Evolutionary conservation across 805 yeast species (phyloP), one percentile per base, ranked within the genome.

Genomic region (Scheffersomyces spartinae): DNA sequence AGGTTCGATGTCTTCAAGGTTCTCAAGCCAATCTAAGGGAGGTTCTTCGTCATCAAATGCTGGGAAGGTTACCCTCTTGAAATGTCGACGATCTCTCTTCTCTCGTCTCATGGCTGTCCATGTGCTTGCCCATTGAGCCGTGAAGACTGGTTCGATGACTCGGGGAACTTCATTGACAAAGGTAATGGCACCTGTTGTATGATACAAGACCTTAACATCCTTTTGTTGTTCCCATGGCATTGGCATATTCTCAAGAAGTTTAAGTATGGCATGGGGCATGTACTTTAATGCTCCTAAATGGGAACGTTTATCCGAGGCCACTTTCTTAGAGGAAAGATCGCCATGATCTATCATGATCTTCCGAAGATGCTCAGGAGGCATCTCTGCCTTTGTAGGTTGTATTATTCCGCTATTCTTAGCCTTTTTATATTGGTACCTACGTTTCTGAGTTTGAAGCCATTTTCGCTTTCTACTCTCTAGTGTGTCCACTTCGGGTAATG

Each of bases 21-120:
- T 78, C 29, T 84, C 93, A n/a, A 73, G 42, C 74, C 82, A 91
- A 29, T 76, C 70, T 17, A 86, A 44, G 1, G 94, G 93, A 0
- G 95, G 95, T 47, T 88, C 97, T 49, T 91, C 98, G 45, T 91
- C 99, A 49, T 91, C 98, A 53, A 88, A 85, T 0, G 94, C 86
- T 1, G 99, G 99, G 38, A 91, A 81, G 29, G 84, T 67, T 82
- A 91, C 76, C 37, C 99, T 68, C 42, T 83, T 80, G 53, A 91
- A 88, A 45, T 82, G 93, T 17, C 73, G 61, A 38, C 97, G 66
- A 45, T 86, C 97, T 30, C 93, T 69, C 48, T 91, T 91, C 45
- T 91, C 97, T 24, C 88, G 64, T 41, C 96, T 70, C 99, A 91
- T 91, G 54, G 75, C 74, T 9, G 71, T 55, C 97, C 97, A 91